phyloP scores from a whole-genome alignment of 2,329 filamentous ascomycete species.

The Bipolaris zeicola region DNA sequence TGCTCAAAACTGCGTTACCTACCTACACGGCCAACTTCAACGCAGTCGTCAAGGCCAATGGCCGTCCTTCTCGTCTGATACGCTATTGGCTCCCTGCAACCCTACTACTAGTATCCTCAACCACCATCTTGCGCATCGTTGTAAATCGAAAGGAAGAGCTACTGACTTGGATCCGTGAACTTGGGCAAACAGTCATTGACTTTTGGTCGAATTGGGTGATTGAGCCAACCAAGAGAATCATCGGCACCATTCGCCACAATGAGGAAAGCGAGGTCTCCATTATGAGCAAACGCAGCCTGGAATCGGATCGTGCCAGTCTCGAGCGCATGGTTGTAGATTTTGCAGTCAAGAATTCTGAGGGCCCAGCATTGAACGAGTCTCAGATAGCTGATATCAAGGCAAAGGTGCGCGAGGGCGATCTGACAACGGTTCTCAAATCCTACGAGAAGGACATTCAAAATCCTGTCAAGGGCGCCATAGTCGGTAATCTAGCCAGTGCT shows the following conservation, averaged over 20 bases:
- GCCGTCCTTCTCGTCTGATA: slow-evolving; percentile 74
- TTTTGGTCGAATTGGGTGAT: slow-evolving; percentile 98
- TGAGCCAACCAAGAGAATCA: slow-evolving; percentile 78
- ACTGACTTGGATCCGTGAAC: slow-evolving; percentile 75
- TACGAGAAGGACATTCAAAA: slow-evolving; percentile 87
- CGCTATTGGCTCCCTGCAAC: slow-evolving; percentile 88
- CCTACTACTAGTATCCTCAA: slow-evolving; percentile 74
- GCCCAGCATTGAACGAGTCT: slow-evolving; percentile 65
- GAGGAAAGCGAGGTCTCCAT: slow-evolving; percentile 92
- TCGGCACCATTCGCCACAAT: slow-evolving; percentile 92
- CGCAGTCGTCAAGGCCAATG: slow-evolving; percentile 66
- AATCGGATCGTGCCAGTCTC: slow-evolving; percentile 86
- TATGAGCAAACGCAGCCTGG: slow-evolving; percentile 91
- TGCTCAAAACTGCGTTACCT: slow-evolving; percentile 73
- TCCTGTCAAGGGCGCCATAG: slow-evolving; percentile 80
- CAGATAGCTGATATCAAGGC: slow-evolving; percentile 76
- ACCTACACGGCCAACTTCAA: slow-evolving; percentile 65
- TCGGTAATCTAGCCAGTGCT: slow-evolving; percentile 85
- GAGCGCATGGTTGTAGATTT: slow-evolving; percentile 99
- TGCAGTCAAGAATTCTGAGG: slow-evolving; percentile 77
- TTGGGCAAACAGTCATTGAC: slow-evolving; percentile 79
- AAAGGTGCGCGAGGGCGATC: slow-evolving; percentile 87
- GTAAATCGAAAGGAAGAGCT: slow-evolving; percentile 78
- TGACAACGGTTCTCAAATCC: slow-evolving; percentile 87
- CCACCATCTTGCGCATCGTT: slow-evolving; percentile 80